phyloP scores from a whole-genome alignment of 805 yeast species.

The Cyberlindnera mycetangii region DNA sequence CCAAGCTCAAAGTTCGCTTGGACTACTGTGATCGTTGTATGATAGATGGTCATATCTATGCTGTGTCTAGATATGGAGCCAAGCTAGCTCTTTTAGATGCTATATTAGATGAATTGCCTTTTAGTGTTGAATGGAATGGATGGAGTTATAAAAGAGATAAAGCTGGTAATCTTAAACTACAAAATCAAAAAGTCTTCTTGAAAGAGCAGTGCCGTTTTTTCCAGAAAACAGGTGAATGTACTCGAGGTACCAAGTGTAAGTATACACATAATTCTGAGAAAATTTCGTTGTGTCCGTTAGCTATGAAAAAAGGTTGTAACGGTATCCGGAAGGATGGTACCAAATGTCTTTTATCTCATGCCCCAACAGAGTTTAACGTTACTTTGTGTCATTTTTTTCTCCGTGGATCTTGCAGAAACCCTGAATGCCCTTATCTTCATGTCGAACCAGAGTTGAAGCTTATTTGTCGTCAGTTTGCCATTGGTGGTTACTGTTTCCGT shows the following conservation, averaged over 20 bases:
- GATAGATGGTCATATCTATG: slow-evolving; percentile 42
- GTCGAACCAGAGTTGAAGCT: slow-evolving; percentile 40
- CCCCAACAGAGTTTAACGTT: slow-evolving; percentile 55
- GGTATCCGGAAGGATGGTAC: slow-evolving; percentile 24
- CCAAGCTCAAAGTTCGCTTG: slow-evolving; percentile 35
- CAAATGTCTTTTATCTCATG: slow-evolving; percentile 54
- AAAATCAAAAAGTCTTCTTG: slow-evolving; percentile 20
- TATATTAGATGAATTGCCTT: neutral
- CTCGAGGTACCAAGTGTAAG: slow-evolving; percentile 48
- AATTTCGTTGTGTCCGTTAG: slow-evolving; percentile 53
- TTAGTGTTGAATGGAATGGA: slow-evolving; percentile 33
- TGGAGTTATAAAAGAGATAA: slow-evolving; percentile 26
- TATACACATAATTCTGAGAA: slow-evolving; percentile 50
- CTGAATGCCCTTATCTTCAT: slow-evolving; percentile 50
- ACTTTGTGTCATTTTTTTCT: slow-evolving; percentile 55
- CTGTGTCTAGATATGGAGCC: slow-evolving; percentile 39
- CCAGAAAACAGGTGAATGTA: slow-evolving; percentile 38
- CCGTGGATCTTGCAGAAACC: slow-evolving; percentile 44
- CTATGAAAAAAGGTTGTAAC: slow-evolving; percentile 45
- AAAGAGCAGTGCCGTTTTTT: slow-evolving; percentile 29
- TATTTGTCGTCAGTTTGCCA: slow-evolving; percentile 64
- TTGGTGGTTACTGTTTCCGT: slow-evolving; percentile 64
- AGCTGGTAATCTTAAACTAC: slow-evolving; percentile 30
- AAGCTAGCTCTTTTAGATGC: slow-evolving; percentile 38
- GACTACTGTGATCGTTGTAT: slow-evolving; percentile 44